Evolutionary conservation across 208 protist species (phyloP).

Genomic region (Acanthamoeba healyi): DNA sequence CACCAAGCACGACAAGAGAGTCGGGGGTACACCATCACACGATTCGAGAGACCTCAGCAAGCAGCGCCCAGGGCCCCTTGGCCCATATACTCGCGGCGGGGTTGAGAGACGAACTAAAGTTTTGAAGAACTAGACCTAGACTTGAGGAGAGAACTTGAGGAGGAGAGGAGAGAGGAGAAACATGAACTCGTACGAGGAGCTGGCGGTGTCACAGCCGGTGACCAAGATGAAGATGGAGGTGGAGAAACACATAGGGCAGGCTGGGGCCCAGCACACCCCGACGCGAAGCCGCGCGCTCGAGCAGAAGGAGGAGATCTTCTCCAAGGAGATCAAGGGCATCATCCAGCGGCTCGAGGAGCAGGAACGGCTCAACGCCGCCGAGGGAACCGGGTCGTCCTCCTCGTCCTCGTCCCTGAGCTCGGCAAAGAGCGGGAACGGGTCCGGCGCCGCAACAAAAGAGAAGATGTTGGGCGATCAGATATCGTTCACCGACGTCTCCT

Average conservation of each 20-base stretch:
- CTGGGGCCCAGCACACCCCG: background rate
- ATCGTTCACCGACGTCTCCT: constrained; percentile 14
- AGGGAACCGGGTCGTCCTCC: background rate
- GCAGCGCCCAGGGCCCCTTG: too few relatives aligned
- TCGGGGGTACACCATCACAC: too few relatives aligned
- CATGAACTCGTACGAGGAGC: constrained; percentile 23
- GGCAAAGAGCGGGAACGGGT: background rate
- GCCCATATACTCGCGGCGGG: too few relatives aligned
- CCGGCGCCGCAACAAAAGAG: background rate
- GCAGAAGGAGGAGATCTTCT: constrained; percentile 22
- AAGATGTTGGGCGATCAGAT: background rate
- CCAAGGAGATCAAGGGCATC: constrained; percentile 12
- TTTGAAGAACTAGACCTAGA: background rate
- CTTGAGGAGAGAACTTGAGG: background rate
- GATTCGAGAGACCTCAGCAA: background rate
- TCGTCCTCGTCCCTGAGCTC: background rate
- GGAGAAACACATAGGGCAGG: background rate
- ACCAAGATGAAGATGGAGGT: constrained; percentile 31
- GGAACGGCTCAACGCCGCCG: background rate
- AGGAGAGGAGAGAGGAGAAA: background rate
- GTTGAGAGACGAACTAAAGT: background rate
- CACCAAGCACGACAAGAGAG: background rate
- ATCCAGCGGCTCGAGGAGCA: constrained; percentile 11
- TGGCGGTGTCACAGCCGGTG: background rate
- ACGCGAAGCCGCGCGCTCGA: background rate